phyloP scores from a whole-genome alignment of 169 alveolate genomes.

The Babesia divergens region DNA sequence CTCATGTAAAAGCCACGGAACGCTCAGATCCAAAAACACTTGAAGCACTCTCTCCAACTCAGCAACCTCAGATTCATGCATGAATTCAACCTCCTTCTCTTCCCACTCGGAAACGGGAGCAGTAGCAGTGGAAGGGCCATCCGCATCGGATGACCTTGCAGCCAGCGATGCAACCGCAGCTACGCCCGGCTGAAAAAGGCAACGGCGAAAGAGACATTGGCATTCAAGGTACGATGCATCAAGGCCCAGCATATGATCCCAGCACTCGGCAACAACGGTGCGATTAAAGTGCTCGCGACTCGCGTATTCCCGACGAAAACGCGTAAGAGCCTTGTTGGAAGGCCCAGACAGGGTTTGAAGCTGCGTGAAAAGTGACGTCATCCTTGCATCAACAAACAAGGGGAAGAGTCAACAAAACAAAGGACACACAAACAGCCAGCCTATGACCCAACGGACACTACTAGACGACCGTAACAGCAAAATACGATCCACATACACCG shows the following conservation, averaged over 20 bases:
- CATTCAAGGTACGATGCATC: slow-evolving; percentile 26
- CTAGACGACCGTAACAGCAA: neutral
- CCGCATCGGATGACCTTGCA: neutral
- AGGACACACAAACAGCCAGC: neutral
- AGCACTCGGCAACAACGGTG: slow-evolving; percentile 23
- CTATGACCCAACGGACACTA: neutral
- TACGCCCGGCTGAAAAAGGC: slow-evolving; percentile 1
- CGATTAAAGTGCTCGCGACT: slow-evolving; percentile 10
- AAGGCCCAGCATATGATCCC: slow-evolving; percentile 15
- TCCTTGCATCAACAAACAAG: no score
- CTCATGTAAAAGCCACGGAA: slow-evolving; percentile 37
- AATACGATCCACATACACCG: no score
- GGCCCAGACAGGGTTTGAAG: slow-evolving; percentile 1
- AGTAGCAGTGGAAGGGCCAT: neutral
- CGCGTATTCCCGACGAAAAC: slow-evolving; percentile 26
- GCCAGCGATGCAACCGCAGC: slow-evolving; percentile 20
- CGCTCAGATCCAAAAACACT: slow-evolving; percentile 21
- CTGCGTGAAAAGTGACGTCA: slow-evolving; percentile 29
- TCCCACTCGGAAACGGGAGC: slow-evolving; percentile 1
- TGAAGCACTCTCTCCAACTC: slow-evolving; percentile 24
- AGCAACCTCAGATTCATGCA: slow-evolving; percentile 21
- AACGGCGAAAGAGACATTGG: slow-evolving; percentile 34
- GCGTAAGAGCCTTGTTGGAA: slow-evolving; percentile 20
- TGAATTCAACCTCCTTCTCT: slow-evolving; percentile 50
- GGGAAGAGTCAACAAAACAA: no score